Evolutionary conservation across 2,329 filamentous ascomycete genomes (phyloP).

Genomic region (Fusarium anguioides): DNA sequence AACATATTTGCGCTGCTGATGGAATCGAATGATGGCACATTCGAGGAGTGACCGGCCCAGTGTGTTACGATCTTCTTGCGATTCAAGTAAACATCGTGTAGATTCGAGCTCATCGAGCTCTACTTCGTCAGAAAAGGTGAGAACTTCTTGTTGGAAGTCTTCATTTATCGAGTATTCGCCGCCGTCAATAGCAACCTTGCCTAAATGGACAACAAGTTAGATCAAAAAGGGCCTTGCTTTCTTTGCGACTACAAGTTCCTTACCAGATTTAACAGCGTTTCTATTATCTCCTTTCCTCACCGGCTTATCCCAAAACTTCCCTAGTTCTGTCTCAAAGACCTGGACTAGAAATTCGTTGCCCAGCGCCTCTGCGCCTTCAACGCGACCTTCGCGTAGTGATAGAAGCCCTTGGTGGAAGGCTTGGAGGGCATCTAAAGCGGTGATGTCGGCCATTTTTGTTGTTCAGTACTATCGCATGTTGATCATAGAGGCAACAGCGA

Average conservation of each 20-base stretch:
- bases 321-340: slow-evolving; percentile 77
- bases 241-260: slow-evolving; percentile 35
- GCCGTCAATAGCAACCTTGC: slow-evolving; percentile 78
- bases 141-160: slow-evolving; percentile 84
- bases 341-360: slow-evolving; percentile 76
- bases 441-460: slow-evolving; percentile 76
- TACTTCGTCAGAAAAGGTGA: slow-evolving; percentile 87
- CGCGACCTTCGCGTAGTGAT: slow-evolving; percentile 76
- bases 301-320: slow-evolving; percentile 79
- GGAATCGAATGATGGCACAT: slow-evolving; percentile 86
- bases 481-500: slow-evolving; percentile 37
- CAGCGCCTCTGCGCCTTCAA: slow-evolving; percentile 70
- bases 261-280: slow-evolving; percentile 75
- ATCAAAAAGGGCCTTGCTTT: background rate
- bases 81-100: slow-evolving; percentile 78
- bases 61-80: slow-evolving; percentile 73
- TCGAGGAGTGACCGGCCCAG: slow-evolving; percentile 80
- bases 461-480: slow-evolving; percentile 60
- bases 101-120: slow-evolving; percentile 91
- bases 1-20: slow-evolving; percentile 83
- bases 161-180: slow-evolving; percentile 84
- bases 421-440: slow-evolving; percentile 80
- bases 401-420: slow-evolving; percentile 87
- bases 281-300: slow-evolving; percentile 80
- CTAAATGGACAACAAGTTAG: slow-evolving; percentile 57